Base-by-base conservation (phyloP, 495 filamentous ascomycete species). In the Aspergillus taichungensis region DNA sequence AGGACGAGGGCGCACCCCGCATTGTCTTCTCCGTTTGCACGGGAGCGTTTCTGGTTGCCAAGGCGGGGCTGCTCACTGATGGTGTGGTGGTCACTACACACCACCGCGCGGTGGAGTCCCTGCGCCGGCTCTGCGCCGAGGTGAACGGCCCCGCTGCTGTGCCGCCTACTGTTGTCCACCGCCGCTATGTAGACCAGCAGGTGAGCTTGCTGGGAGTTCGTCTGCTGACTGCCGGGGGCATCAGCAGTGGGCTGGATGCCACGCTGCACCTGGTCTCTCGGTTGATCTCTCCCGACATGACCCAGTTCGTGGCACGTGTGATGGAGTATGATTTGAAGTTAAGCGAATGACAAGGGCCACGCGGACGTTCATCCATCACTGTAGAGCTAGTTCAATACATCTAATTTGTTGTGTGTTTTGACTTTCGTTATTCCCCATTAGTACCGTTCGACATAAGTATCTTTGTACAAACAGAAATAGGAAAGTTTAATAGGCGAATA, bases 191-290 rank as follows among this genome's bases (percentile, higher is more conserved):
- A 7, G 84, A 89, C 55, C 81, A 77, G 6, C 73, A 76, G 46
- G 69, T 87, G 69, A 72, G 74, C 29, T 71, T 85, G 28, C 77
- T 79, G 55, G 81, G 84, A 12, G 73, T 90, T 57, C 73, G 82
- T 49, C 75, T 94, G 36, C 77, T 94, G 50, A 91, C 87, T 30
- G 74, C 73, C 59, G 85, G 86, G 43, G 87, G 87, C 39, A 69
- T 87, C 42, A 82, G 80, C 49, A 78, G 80, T 58, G 87, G 87
- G 48, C 63, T 91, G 29, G 87, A 94, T 70, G 87, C 85, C 13
- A 67, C 78, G 46, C 64, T 89, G 63, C 87, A 89, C 67, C 66
- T 94, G 52, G 82, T 91, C 39, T 82, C 77, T 63, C 79, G 80
- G 42, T 66, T 90, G 59, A 80, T 87, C 13, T 75, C 71, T 9